Percentiles rank a stretch among this genome's conserved stretches.
Conservation (phyloP, 768 basidiomycete genomes). For the Trametes cubensis region DNA sequence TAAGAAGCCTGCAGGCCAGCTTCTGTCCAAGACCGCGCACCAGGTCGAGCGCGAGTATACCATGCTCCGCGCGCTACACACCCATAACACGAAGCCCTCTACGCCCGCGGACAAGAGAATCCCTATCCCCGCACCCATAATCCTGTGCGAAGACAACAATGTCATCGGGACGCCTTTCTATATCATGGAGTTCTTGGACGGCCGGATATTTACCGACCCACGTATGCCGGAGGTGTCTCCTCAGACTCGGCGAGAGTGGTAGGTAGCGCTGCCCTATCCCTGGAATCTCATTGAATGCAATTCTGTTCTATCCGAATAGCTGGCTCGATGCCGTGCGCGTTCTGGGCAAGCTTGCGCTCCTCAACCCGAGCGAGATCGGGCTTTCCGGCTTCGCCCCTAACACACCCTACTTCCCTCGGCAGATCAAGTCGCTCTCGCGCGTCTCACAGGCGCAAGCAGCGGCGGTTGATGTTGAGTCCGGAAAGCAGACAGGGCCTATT, state of each 20-base stretch:
- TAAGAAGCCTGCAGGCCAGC: conserved; percentile 87
- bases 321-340: conserved; percentile 78
- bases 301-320: conserved; percentile 42
- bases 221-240: conserved; percentile 70
- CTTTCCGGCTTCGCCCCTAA: conserved; percentile 71
- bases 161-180: conserved; percentile 93
- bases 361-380: conserved; percentile 67
- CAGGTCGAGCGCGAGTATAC: conserved; percentile 93
- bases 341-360: conserved; percentile 66
- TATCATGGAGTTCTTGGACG: conserved; percentile 94
- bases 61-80: conserved; percentile 75
- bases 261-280: conserved; percentile 27
- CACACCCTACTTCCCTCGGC: conserved; percentile 88
- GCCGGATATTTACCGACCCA: conserved; percentile 89
- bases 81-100: conserved; percentile 60
- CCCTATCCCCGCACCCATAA: conserved; percentile 84
- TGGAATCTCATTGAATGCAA: not conserved
- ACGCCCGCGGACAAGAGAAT: conserved; percentile 57
- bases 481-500: conserved; percentile 63
- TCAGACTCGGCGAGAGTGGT: conserved; percentile 73
- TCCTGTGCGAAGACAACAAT: conserved; percentile 75
- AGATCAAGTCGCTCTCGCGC: conserved; percentile 85
- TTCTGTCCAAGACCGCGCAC: conserved; percentile 91
- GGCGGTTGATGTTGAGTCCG: conserved; percentile 66
- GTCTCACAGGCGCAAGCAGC: conserved; percentile 81